Evolutionary conservation across 2,329 filamentous ascomycete genomes (phyloP).

Genomic region (Passalora sequoiae): DNA sequence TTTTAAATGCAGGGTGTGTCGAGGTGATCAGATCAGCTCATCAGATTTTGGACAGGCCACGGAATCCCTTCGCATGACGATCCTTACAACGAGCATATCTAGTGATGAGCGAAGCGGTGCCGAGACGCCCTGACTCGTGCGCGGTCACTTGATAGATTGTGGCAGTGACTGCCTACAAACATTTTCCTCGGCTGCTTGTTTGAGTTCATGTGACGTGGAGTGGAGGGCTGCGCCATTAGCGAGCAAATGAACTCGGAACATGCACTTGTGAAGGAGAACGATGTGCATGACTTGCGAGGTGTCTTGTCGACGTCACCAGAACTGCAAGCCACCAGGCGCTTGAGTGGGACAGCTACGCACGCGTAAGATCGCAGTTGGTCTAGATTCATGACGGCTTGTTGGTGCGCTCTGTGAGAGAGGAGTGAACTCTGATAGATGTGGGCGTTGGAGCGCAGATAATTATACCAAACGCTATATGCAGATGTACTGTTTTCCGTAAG

Average conservation of each 20-base stretch:
- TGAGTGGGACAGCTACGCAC: background rate
- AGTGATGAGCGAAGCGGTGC: background rate
- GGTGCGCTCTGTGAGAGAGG: background rate
- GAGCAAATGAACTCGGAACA: background rate
- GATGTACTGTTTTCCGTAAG: too few species aligned
- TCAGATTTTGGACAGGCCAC: background rate
- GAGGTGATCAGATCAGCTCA: slow-evolving; percentile 1
- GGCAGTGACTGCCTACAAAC: background rate
- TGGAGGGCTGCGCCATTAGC: background rate
- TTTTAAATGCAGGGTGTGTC: background rate
- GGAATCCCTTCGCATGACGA: background rate
- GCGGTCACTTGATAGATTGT: too few species aligned
- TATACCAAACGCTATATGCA: background rate
- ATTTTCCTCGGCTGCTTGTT: background rate
- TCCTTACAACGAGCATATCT: slow-evolving; percentile 1
- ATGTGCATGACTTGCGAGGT: slow-evolving; percentile 5
- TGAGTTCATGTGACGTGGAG: background rate
- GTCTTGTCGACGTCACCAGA: slow-evolving; percentile 3
- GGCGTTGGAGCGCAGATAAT: background rate
- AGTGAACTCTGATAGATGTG: background rate
- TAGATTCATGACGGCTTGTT: background rate
- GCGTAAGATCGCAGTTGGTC: background rate
- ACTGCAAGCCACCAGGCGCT: slow-evolving; percentile 1
- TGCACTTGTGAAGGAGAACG: slow-evolving; percentile 3
- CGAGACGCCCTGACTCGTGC: background rate